phyloP scores from a whole-genome alignment of 495 filamentous ascomycete species.

The Delitschia confertaspora region DNA sequence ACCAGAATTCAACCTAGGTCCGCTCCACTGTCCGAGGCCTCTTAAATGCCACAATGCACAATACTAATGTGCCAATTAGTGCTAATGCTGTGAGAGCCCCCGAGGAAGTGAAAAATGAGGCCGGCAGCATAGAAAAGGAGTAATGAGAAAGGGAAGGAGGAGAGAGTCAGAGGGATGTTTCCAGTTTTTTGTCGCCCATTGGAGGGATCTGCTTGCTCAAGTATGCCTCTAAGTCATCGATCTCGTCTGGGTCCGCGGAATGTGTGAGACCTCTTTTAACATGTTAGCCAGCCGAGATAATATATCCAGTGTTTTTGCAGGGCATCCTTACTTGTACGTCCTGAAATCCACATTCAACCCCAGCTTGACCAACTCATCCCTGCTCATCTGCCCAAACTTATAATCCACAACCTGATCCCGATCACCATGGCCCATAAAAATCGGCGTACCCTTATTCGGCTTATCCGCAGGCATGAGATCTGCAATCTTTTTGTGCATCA shows the following conservation, averaged over 20 bases:
- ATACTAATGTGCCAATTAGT: too few species aligned
- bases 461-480: constrained; percentile 54
- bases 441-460: constrained; percentile 68
- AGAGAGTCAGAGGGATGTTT: constrained; percentile 19
- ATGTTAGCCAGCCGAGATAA: too few species aligned
- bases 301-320: background rate
- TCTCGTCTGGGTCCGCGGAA: constrained; percentile 67
- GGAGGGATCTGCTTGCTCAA: constrained; percentile 54
- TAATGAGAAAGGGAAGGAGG: background rate
- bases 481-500: constrained; percentile 62
- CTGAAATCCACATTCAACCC: constrained; percentile 68
- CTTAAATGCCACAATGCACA: too few species aligned
- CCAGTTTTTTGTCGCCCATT: constrained; percentile 29
- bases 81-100: too few species aligned
- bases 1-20: too few species aligned
- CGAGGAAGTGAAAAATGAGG: too few species aligned
- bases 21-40: too few species aligned
- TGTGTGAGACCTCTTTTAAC: constrained; percentile 55
- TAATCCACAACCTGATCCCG: constrained; percentile 61
- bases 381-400: constrained; percentile 57
- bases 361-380: constrained; percentile 51
- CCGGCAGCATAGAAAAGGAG: background rate
- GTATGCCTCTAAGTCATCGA: constrained; percentile 76
- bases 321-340: constrained; percentile 53
- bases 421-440: constrained; percentile 82